A percentile compares a stretch with the other conserved stretches of the same genome.
phyloP scores from a whole-genome alignment of 2,329 filamentous ascomycete genomes.

The Colletotrichum salicis region DNA sequence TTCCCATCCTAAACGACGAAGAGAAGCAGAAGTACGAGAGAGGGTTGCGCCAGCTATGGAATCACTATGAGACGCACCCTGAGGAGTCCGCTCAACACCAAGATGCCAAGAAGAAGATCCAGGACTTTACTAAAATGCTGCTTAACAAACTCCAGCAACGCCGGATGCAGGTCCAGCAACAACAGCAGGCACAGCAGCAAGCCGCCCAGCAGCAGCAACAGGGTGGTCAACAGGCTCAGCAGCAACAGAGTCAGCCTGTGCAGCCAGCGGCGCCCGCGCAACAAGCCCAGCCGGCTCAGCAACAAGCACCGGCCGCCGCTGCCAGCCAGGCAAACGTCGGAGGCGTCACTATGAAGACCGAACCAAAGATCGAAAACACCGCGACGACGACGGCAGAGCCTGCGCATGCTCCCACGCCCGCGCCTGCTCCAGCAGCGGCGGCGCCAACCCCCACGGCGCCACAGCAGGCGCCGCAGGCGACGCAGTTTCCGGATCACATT shows the following conservation, averaged over 20 bases:
- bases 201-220: conserved; percentile 38
- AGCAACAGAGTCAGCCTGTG: conserved; percentile 22
- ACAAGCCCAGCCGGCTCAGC: conserved; percentile 38
- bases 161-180: conserved; percentile 47
- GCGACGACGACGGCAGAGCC: conserved; percentile 27
- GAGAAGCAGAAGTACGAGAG: conserved; percentile 70
- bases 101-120: conserved; percentile 66
- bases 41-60: conserved; percentile 65
- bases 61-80: conserved; percentile 58
- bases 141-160: conserved; percentile 58
- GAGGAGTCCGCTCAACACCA: conserved; percentile 60
- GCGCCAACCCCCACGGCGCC: conserved; percentile 18
- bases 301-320: conserved; percentile 29
- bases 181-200: conserved; percentile 45
- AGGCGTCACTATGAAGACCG: conserved; percentile 27
- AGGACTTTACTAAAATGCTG: conserved; percentile 70
- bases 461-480: conserved; percentile 39
- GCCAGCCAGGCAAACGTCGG: conserved; percentile 12
- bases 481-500: conserved; percentile 55
- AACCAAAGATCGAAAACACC: conserved; percentile 24
- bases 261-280: conserved; percentile 38
- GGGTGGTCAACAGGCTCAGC: conserved; percentile 34
- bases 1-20: conserved; percentile 61
- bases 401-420: conserved; percentile 18
- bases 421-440: conserved; percentile 18